Evolutionary conservation across 177 flowering plant species (phyloP), one percentile per base, ranked within the genome.

Genomic region (Vitis hybrid): DNA sequence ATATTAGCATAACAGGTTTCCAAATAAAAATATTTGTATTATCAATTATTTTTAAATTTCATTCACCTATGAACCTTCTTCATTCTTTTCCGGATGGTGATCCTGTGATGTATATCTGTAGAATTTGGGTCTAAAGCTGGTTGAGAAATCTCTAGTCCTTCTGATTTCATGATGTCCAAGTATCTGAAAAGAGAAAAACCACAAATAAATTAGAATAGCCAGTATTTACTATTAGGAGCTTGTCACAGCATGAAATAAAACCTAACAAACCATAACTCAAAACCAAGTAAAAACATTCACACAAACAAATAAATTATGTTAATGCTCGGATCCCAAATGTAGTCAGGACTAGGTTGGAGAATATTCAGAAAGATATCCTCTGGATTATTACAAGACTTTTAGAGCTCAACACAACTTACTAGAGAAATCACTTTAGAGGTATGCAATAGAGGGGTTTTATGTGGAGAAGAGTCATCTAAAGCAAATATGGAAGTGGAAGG

Each of bases 101-200:
- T 85, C 67, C 85, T 76, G 65, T 89, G 93, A 77, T 89, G 93
- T 81, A 89, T 89, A 2, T 82, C 88, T 31, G 88, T 83, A 2
- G 90, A 88, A 70, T 85, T 85, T n/a, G 96, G 89, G 72, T 95
- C 93, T 71, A 95, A 78, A 67, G 99, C 98, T 48, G 99, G 99
- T 84, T 95, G 99, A 69, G 98, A 90, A 79, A 95, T 93, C 79
- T 95, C 96, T 67, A 95, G 75, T 49, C 97, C 92, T 80, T 85
- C 93, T 18, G 85, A 76, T 80, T 80, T 89, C 75, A 95, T 82
- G 65, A 95, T 91, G 53, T 82, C 50, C 78, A 95, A 80, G 83
- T 95, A 95, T 77, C 99, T 95, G 83, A 49, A 16, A 68, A 49
- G 22, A 63, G 29, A 31, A 11, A 58, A 50, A 18, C 14, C 19